A percentile compares a stretch with the other conserved stretches of the same genome.
Conservation (phyloP, 345 rosid genomes). For the Erodium maritimum region DNA sequence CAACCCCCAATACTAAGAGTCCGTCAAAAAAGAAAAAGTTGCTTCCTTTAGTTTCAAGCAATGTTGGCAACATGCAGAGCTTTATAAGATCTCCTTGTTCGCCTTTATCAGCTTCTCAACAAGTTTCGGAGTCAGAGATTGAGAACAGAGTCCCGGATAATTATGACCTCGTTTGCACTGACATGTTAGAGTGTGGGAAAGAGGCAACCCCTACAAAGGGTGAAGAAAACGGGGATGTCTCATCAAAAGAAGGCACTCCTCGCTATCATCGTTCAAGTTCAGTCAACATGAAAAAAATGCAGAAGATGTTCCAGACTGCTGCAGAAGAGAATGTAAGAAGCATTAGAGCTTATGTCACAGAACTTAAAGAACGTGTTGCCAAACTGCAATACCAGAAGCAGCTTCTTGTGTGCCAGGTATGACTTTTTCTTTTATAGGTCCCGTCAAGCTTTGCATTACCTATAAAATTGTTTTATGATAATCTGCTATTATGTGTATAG, state of each 20-base stretch:
- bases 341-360: slow-evolving; percentile 84
- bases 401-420: slow-evolving; percentile 97
- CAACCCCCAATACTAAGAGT: slow-evolving; percentile 46
- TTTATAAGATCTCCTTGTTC: slow-evolving; percentile 90
- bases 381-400: slow-evolving; percentile 98
- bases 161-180: slow-evolving; percentile 31
- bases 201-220: slow-evolving; percentile 67
- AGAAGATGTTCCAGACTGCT: slow-evolving; percentile 95
- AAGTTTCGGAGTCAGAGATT: slow-evolving; percentile 55
- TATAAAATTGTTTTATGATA: background rate
- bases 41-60: slow-evolving; percentile 73
- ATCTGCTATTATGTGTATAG: slow-evolving; percentile 19
- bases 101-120: slow-evolving; percentile 66
- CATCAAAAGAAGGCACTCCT: slow-evolving; percentile 71
- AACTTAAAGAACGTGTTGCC: slow-evolving; percentile 91
- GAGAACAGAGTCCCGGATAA: slow-evolving; percentile 80
- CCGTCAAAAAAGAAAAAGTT: slow-evolving; percentile 67
- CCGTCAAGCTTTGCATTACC: slow-evolving; percentile 36
- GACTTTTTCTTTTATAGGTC: slow-evolving; percentile 12
- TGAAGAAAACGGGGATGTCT: slow-evolving; percentile 73
- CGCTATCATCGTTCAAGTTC: slow-evolving; percentile 71
- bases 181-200: slow-evolving; percentile 42
- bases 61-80: slow-evolving; percentile 51
- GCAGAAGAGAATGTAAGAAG: slow-evolving; percentile 99
- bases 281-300: slow-evolving; percentile 97